Percentiles rank a stretch among this genome's conserved stretches.
Conservation (phyloP, 192 early-diverging fungal species). For the Mortierella hygrophila region DNA sequence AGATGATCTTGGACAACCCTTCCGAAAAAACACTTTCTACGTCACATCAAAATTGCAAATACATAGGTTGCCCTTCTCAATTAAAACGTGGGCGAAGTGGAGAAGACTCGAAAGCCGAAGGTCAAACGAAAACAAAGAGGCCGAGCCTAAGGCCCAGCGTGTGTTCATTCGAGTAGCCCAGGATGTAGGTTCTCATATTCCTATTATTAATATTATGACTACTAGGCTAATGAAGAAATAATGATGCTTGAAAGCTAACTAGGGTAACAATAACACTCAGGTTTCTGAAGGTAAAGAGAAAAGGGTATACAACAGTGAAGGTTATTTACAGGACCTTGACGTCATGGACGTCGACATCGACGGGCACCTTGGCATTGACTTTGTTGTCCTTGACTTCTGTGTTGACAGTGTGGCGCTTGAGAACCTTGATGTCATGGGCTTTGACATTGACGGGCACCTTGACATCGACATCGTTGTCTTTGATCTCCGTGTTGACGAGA, state of each 20-base stretch:
- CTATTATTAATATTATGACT: too few relatives aligned
- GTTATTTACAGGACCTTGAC: neutral
- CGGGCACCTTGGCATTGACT: neutral
- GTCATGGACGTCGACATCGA: neutral
- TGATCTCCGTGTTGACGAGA: neutral
- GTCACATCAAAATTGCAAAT: neutral
- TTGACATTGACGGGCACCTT: neutral
- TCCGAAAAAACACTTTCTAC: neutral
- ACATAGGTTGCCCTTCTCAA: neutral
- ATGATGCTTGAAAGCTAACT: neutral
- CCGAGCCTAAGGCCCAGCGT: too few relatives aligned
- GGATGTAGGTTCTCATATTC: too few relatives aligned
- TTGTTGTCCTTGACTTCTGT: neutral
- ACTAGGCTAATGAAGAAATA: too few relatives aligned
- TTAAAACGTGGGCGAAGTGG: neutral
- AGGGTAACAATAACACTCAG: neutral
- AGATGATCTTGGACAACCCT: neutral
- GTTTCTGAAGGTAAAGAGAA: too few relatives aligned
- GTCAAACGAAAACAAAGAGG: neutral
- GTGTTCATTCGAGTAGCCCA: too few relatives aligned
- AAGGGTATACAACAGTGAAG: neutral
- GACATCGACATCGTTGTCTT: conserved; percentile 2
- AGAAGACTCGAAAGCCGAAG: neutral
- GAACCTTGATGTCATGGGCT: conserved; percentile 6
- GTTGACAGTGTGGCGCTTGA: conserved; percentile 11